Base-by-base conservation (phyloP, 140 eudicot species). In the Bidens hawaiensis region DNA sequence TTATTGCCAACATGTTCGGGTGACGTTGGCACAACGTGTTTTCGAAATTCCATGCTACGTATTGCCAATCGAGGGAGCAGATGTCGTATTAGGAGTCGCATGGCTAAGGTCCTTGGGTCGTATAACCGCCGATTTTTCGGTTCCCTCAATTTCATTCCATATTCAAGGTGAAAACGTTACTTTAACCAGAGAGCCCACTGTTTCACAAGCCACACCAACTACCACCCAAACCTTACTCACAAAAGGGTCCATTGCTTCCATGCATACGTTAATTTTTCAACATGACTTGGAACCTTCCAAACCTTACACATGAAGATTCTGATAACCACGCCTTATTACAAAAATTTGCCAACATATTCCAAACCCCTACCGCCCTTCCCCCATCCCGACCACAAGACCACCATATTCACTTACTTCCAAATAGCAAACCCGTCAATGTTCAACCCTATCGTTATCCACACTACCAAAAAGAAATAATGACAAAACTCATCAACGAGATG, bases 391-490 rank as follows among this genome's bases (percentile, higher is more conserved):
- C 13, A 6, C 67, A 60, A 12, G 67, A 21, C n/a, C 67, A 40
- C 27, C 52, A 24, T 8, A 36, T 61, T 8, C 23, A 30, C 13
- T 17, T 61, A 3, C 16, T 2, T 2, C 67, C 53, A 0, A 42
- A 42, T 11, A 23, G 22, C 13, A 7, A 16, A 33, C 67, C 52
- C 5, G 38, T 61, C 26, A 61, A 61, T 17, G 52, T 61, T 14
- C 11, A 14, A 13, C 67, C 67, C 0, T 42, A 61, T n/a, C 52
- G 67, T 12, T 61, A 61, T 26, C 51, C 67, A 1, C 36, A 61
- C 13, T 61, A 18, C 3, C 34, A 61, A 22, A 61, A 61, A 6
- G 21, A 61, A 21, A 42, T 61, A 12, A 61, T 36, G 67, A 61
- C 50, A 18, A 18, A 24, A 24, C 22, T 40, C 3, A 14, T 15